phyloP scores from a whole-genome alignment of 805 yeast genomes.

The Pichia heedii region DNA sequence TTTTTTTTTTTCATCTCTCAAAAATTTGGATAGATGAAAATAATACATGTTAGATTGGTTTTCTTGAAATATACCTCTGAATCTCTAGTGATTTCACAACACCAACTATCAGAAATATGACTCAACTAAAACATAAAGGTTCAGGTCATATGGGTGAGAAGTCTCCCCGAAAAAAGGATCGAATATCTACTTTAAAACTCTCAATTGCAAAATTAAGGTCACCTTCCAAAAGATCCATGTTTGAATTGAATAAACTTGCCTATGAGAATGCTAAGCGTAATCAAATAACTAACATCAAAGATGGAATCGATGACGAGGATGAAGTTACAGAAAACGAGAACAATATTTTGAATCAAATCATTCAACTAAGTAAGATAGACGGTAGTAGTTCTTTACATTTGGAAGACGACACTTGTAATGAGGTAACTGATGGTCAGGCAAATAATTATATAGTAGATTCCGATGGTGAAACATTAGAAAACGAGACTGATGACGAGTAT shows the following conservation, averaged over 20 bases:
- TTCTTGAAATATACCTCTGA: too few species aligned
- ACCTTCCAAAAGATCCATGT: conserved; percentile 31
- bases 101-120: neutral
- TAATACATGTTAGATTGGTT: too few species aligned
- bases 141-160: conserved; percentile 17
- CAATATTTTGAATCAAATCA: conserved; percentile 39
- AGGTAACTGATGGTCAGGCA: conserved; percentile 1
- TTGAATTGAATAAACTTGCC: conserved; percentile 39
- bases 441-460: neutral
- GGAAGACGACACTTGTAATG: too few species aligned
- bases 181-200: conserved; percentile 14
- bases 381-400: conserved; percentile 15
- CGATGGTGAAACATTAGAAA: conserved; percentile 2
- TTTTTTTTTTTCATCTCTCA: too few species aligned
- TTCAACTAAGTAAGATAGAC: conserved; percentile 28
- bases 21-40: too few species aligned
- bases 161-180: conserved; percentile 31
- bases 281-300: conserved; percentile 13
- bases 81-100: too few species aligned
- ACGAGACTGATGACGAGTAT: neutral
- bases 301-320: conserved; percentile 28
- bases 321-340: conserved; percentile 27
- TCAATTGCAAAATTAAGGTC: conserved; percentile 37
- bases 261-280: conserved; percentile 35
- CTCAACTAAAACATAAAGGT: neutral